Evolutionary conservation across 2,329 filamentous ascomycete species (phyloP).

Genomic region (Taxawa tesnikishii): DNA sequence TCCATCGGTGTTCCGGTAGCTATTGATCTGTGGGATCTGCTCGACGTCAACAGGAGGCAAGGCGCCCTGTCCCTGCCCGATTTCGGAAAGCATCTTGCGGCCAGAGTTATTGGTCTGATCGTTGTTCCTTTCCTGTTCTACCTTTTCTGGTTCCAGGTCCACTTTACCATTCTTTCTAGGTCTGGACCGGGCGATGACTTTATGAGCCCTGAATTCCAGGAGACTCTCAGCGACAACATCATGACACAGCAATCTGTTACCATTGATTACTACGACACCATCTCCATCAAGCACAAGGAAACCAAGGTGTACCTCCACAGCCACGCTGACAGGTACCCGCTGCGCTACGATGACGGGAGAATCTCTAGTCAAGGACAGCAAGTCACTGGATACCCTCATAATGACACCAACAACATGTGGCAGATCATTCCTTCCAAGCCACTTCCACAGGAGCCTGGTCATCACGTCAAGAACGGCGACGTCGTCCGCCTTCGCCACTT

Average conservation of each 20-base stretch:
- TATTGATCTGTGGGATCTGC: slow-evolving; percentile 89
- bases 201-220: slow-evolving; percentile 97
- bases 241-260: slow-evolving; percentile 79
- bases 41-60: slow-evolving; percentile 75
- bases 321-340: slow-evolving; percentile 75
- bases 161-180: slow-evolving; percentile 77
- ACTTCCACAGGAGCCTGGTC: slow-evolving; percentile 41
- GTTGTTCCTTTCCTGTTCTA: slow-evolving; percentile 94
- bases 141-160: slow-evolving; percentile 99
- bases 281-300: slow-evolving; percentile 89
- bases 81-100: slow-evolving; percentile 82
- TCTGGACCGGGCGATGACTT: slow-evolving; percentile 97
- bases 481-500: slow-evolving; percentile 76
- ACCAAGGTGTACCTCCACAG: slow-evolving; percentile 95
- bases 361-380: slow-evolving; percentile 96
- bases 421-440: slow-evolving; percentile 63
- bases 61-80: slow-evolving; percentile 68
- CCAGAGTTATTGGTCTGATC: slow-evolving; percentile 75
- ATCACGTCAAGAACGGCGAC: slow-evolving; percentile 69
- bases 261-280: slow-evolving; percentile 80
- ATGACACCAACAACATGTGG: slow-evolving; percentile 99
- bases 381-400: slow-evolving; percentile 94
- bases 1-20: slow-evolving; percentile 88
- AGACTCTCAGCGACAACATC: slow-evolving; percentile 86
- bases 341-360: slow-evolving; percentile 93